These are phyloP conservation scores for Auriscalpium vulgare DNA, from an alignment of 768 basidiomycete species.

Conservation along the genomic window DNA sequence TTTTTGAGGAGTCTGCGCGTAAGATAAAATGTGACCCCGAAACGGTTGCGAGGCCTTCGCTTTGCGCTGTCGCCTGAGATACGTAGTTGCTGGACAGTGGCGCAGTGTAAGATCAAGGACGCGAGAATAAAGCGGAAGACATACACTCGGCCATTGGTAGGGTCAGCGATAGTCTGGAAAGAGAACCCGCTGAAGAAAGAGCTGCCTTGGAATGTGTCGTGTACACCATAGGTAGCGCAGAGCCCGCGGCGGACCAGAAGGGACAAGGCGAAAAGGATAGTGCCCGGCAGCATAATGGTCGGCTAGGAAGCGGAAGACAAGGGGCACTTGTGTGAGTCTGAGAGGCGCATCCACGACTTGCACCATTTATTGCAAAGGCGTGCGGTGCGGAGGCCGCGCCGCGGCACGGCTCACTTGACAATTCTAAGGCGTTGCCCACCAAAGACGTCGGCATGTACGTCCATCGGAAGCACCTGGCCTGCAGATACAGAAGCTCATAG, in stretches of 20 bases:
- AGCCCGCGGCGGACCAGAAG: not conserved
- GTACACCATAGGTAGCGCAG: not conserved
- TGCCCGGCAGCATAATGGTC: not conserved
- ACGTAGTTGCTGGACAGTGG: slow-evolving; percentile 4
- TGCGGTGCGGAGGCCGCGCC: too few relatives aligned
- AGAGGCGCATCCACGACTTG: too few relatives aligned
- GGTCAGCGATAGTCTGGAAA: slow-evolving; percentile 9
- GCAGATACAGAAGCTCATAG: too few relatives aligned
- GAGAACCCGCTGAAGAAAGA: slow-evolving; percentile 5
- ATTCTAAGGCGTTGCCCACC: too few relatives aligned
- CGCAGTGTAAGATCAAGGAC: not conserved
- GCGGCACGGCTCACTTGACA: too few relatives aligned
- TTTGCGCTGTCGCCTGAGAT: not conserved
- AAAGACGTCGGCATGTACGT: too few relatives aligned
- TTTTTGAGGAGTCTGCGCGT: slow-evolving; percentile 2
- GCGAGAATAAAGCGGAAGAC: not conserved
- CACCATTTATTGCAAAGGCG: too few relatives aligned
- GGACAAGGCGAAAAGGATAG: not conserved
- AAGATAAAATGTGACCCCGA: slow-evolving; percentile 5
- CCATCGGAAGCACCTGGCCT: too few relatives aligned
- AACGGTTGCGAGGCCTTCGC: slow-evolving; percentile 1
- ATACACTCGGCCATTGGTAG: slow-evolving; percentile 11
- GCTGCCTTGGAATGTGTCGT: slow-evolving; percentile 5
- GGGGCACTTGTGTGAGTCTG: too few relatives aligned
- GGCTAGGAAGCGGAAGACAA: not conserved